Percentiles rank a stretch among this genome's conserved stretches.
Conservation (phyloP, 805 yeast genomes). For the Ogataea methanolica region DNA sequence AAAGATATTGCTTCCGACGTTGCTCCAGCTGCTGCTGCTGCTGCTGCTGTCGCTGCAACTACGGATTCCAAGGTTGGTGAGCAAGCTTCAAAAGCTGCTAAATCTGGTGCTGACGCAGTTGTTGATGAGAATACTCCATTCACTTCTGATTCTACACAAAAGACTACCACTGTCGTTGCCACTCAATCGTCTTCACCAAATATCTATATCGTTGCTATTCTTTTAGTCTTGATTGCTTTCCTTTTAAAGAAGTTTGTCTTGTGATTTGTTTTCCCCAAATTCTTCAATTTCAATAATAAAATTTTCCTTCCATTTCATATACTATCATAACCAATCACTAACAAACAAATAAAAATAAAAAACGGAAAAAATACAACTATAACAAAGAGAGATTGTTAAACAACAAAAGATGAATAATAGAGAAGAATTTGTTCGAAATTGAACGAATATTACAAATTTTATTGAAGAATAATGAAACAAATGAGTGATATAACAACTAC, state of each 20-base stretch:
- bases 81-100: constrained; percentile 1
- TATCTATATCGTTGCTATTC: constrained; percentile 15
- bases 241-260: constrained; percentile 15
- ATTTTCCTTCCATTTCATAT: too few species aligned
- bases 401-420: too few species aligned
- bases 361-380: too few species aligned
- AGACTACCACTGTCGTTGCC: not conserved
- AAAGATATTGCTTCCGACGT: constrained; percentile 6
- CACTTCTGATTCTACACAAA: not conserved
- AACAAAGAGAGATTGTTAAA: too few species aligned
- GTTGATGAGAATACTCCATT: not conserved
- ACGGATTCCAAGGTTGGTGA: not conserved
- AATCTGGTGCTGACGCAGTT: not conserved
- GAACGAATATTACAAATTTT: too few species aligned
- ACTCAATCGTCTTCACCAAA: constrained; percentile 1
- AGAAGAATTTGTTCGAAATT: too few species aligned
- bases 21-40: constrained; percentile 12
- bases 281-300: too few species aligned
- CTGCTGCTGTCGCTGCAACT: constrained; percentile 7
- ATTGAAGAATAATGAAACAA: too few species aligned
- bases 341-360: too few species aligned
- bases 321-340: too few species aligned
- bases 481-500: too few species aligned
- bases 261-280: not conserved
- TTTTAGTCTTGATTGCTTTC: constrained; percentile 18